Base-by-base conservation (phyloP, 805 yeast species). In the Lachancea fermentati region DNA sequence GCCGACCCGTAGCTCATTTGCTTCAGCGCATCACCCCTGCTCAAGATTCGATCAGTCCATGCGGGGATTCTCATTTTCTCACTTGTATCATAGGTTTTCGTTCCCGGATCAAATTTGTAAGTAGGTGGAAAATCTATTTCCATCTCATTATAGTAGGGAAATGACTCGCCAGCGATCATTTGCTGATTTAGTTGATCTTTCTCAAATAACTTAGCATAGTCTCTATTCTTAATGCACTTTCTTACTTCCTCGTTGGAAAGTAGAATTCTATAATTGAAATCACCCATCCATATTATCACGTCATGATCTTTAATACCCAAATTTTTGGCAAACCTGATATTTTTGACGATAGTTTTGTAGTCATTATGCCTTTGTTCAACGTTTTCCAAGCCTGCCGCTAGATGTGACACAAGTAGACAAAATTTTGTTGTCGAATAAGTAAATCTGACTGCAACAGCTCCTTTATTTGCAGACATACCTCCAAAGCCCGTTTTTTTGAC, bases 61-160 rank as follows among this genome's bases (percentile, higher is more conserved):
- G 98, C 94, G 1, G 98, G 99, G 9, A 85, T 79, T 46, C 99
- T 75, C 61, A 79, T 81, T 62, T 93, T 93, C 54, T 91, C 97
- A 30, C 94, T 81, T 0, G 95, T 75, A 59, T 93, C 99, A 58
- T 89, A 93, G 2, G 57, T 63, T 34, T 74, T 76, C 0, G 95
- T 82, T 4, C 95, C 94, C 36, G 85, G 83, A 57, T 93, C 95
- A 59, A 82, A 93, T 58, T 93, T 93, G 64, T 93, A 93, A 0
- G 99, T 93, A 4, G 99, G 99, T 5, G 82, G 73, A 54, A 93
- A 91, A 14, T 65, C 67, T 33, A 93, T 83, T 37, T 76, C 82
- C 69, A 79, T 76, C 63, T 93, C 99, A 47, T 78, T 76, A 60
- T 81, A 93, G 49, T 76, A 81, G 0, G 94, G 86, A 49, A 91